Percentiles rank a stretch among this genome's conserved stretches.
phyloP scores from a whole-genome alignment of 176 grass and related monocot genomes.

The Aegilops speltoides region DNA sequence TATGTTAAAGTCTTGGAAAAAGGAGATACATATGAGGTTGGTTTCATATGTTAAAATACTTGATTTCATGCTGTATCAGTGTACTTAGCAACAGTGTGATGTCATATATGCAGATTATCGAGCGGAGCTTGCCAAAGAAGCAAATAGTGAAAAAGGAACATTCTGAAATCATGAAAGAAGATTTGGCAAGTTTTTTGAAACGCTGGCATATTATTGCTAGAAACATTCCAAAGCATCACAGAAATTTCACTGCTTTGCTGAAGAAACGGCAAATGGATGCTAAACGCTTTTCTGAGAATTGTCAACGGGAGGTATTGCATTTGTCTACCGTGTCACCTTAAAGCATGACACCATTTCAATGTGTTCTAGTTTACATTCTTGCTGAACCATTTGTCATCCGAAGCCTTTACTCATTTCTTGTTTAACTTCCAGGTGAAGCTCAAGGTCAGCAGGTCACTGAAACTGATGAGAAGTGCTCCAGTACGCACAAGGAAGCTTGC shows the following conservation, averaged over 20 bases:
- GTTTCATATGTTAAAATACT: conserved; percentile 40
- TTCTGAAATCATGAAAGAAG: conserved; percentile 74
- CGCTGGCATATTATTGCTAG: conserved; percentile 68
- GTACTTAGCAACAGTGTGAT: conserved; percentile 25
- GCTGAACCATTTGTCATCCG: conserved; percentile 14
- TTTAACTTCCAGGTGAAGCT: conserved; percentile 79
- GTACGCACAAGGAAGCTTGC: conserved; percentile 90
- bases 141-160: conserved; percentile 83
- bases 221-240: conserved; percentile 87
- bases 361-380: conserved; percentile 30
- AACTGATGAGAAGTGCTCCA: conserved; percentile 88
- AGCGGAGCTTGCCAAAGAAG: conserved; percentile 98
- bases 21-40: conserved; percentile 98
- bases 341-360: conserved; percentile 28
- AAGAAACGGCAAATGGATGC: conserved; percentile 87
- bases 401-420: conserved; percentile 34
- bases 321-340: conserved; percentile 9
- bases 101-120: conserved; percentile 81
- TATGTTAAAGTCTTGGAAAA: conserved; percentile 99
- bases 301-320: conserved; percentile 81
- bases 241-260: conserved; percentile 62
- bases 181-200: conserved; percentile 67
- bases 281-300: conserved; percentile 87
- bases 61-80: background rate
- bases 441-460: conserved; percentile 91